Conservation (phyloP, 176 grass and related monocot species). For the Puya raimondii region DNA sequence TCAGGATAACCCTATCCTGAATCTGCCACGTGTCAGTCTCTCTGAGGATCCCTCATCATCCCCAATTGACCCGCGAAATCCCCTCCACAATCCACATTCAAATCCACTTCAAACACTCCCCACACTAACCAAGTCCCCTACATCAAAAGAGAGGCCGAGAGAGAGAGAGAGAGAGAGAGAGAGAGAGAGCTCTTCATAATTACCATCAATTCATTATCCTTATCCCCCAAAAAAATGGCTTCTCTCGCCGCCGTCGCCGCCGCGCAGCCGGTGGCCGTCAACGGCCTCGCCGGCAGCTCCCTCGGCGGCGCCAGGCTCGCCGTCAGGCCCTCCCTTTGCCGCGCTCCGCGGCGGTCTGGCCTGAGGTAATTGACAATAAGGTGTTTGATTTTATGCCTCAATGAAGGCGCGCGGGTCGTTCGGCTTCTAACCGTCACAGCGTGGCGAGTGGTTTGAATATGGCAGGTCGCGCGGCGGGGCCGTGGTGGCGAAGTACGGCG, state of each 20-base stretch:
- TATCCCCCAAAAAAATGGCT: slow-evolving; percentile 41
- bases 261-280: slow-evolving; percentile 56
- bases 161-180: too few relatives aligned
- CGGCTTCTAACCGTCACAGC: not conserved
- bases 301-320: slow-evolving; percentile 60
- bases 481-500: slow-evolving; percentile 91
- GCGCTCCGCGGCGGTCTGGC: slow-evolving; percentile 25
- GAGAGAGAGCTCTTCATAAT: not conserved
- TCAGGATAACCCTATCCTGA: slow-evolving; percentile 72
- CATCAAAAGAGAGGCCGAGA: slow-evolving; percentile 1
- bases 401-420: not conserved
- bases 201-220: not conserved
- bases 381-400: not conserved
- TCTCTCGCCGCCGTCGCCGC: slow-evolving; percentile 61
- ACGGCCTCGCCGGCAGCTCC: slow-evolving; percentile 78
- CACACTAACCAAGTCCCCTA: slow-evolving; percentile 17
- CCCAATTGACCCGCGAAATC: slow-evolving; percentile 16
- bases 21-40: slow-evolving; percentile 30
- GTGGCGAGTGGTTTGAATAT: not conserved
- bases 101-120: slow-evolving; percentile 28
- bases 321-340: slow-evolving; percentile 33
- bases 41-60: slow-evolving; percentile 28
- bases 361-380: slow-evolving; percentile 28
- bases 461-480: slow-evolving; percentile 27
- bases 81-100: slow-evolving; percentile 12